Percentiles rank a stretch among this genome's conserved stretches.
phyloP scores from a whole-genome alignment of 192 early-diverging fungal genomes.

The Thoreauomyces humboldtii region DNA sequence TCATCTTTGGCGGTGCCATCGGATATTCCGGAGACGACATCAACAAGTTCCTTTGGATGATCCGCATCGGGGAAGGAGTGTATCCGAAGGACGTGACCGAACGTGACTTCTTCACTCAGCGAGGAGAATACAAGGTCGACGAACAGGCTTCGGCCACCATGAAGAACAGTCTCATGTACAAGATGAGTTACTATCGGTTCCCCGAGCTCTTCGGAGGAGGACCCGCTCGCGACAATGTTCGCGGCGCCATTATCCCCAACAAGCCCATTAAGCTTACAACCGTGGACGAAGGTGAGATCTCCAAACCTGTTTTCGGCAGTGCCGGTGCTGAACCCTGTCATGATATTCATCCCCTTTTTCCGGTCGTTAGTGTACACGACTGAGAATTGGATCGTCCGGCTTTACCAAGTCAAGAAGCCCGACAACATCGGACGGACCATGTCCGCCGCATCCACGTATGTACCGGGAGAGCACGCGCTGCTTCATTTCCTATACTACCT shows the following conservation, averaged over 20 bases:
- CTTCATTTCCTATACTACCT: not conserved
- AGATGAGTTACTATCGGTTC: conserved; percentile 96
- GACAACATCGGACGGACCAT: conserved; percentile 86
- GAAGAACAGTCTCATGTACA: conserved; percentile 93
- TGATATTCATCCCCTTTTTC: no score
- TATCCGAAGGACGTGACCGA: conserved; percentile 95
- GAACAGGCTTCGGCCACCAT: conserved; percentile 86
- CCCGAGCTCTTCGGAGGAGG: conserved; percentile 78
- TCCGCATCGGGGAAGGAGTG: conserved; percentile 96
- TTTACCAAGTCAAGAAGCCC: conserved; percentile 95
- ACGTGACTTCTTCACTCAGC: conserved; percentile 77
- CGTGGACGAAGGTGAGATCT: conserved; percentile 86
- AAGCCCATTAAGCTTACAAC: conserved; percentile 77
- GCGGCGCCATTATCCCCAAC: conserved; percentile 68
- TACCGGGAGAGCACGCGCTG: not conserved
- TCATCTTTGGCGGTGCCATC: conserved; percentile 94
- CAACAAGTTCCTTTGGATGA: conserved; percentile 99
- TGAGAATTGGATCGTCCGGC: conserved; percentile 97
- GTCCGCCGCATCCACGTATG: conserved; percentile 51
- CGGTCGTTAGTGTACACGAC: conserved; percentile 81
- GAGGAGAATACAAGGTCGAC: conserved; percentile 92
- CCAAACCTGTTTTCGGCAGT: no score
- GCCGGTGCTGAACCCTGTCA: no score
- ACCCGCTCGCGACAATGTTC: conserved; percentile 78
- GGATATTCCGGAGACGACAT: conserved; percentile 99